Base-by-base conservation (phyloP, 179 eudicot species). In the Patellifolia procumbens region DNA sequence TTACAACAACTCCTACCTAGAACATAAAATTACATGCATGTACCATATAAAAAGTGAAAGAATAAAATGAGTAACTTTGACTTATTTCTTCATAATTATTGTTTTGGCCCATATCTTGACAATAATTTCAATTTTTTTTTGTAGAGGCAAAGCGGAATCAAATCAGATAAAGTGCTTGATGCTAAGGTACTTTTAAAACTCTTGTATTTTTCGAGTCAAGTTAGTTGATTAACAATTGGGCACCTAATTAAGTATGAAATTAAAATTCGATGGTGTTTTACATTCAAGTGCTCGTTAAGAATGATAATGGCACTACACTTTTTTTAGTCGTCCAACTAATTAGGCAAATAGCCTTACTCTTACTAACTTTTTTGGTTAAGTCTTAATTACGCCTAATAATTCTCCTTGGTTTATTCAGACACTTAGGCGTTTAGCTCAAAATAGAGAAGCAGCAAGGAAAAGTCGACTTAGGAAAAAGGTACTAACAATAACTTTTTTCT, bases 401-500 rank as follows among this genome's bases (percentile, higher is more conserved):
- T 7, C 26, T 78, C 24, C 3, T n/a, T 53, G 43, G 17, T 51
- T 5, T 2, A 37, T 22, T 72, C 84, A 94, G 98, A 91, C 97
- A 60, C 80, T 91, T 77, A 86, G 98, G 71, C 96, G 98, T 76
- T 85, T 94, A 80, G 97, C 98, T 49, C 98, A 94, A 70, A 94
- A 94, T 86, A 85, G 98, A 83, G 98, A 94, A 94, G 98, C 97
- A 34, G 98, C 97, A 42, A 92, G 82, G 67, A 94, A 94, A 80
- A 92, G 98, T 86, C 89, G 98, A 71, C 89, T 92, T 7, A 91
- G 98, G 64, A 94, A 94, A 74, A 94, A 94, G 93, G 98, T 94
- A 70, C 4, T 31, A 17, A 29, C 39, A 10, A 6, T 58, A 26
- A 26, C 9, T 59, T 12, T 53, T 3, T 55, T 35, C 26, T 13